Evolutionary conservation across 306 rosid species (phyloP).

Genomic region (Cicer chorassanicum): DNA sequence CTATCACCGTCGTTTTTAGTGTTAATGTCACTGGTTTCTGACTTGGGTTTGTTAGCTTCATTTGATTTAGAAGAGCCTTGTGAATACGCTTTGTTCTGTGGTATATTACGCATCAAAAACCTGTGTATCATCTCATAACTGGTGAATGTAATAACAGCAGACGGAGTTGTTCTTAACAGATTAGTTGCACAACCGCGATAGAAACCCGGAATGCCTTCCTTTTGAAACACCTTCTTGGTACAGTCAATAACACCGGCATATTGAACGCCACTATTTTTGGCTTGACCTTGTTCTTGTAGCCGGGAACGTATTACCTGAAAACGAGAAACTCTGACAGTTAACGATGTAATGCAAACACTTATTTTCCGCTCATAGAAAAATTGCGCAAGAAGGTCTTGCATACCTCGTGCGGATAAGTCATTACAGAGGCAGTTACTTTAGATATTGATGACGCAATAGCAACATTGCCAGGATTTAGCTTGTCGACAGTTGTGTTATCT

Average conservation of each 20-base stretch:
- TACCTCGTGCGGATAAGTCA: conserved; percentile 95
- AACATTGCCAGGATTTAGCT: conserved; percentile 66
- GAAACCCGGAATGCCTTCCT: conserved; percentile 86
- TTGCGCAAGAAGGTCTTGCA: conserved; percentile 31
- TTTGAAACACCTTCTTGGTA: conserved; percentile 73
- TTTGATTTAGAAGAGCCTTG: conserved; percentile 44
- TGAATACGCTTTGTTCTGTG: conserved; percentile 49
- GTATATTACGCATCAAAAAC: conserved; percentile 58
- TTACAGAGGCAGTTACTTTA: conserved; percentile 80
- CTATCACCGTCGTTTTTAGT: conserved; percentile 21
- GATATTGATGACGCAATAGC: conserved; percentile 82
- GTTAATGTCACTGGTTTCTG: conserved; percentile 35
- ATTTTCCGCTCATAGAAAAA: not conserved
- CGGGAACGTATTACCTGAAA: conserved; percentile 83
- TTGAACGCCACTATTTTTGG: conserved; percentile 49
- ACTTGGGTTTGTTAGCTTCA: conserved; percentile 40
- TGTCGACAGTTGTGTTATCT: conserved; percentile 80
- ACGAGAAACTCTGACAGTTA: conserved; percentile 20
- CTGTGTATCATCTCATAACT: conserved; percentile 90
- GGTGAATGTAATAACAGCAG: conserved; percentile 93
- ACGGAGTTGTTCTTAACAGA: conserved; percentile 88
- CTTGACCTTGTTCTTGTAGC: conserved; percentile 96
- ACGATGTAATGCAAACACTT: not conserved
- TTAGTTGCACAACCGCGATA: conserved; percentile 91
- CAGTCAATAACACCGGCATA: conserved; percentile 85